Evolutionary conservation across 139 green algal genomes (phyloP).

Genomic region (Chlamydomonas sphaeroides): DNA sequence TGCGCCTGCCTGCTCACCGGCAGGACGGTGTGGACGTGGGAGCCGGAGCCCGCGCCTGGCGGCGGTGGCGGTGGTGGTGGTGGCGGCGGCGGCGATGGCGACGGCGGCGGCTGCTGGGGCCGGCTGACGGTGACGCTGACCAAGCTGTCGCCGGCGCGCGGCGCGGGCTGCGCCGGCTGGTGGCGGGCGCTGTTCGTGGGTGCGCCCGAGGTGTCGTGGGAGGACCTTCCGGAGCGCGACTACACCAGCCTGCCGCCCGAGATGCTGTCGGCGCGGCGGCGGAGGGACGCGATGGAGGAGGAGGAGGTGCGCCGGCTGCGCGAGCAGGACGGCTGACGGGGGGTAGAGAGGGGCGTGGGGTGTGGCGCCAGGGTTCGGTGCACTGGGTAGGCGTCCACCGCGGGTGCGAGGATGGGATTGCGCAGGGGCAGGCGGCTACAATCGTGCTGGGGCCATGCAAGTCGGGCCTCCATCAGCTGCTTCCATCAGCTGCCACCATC

Average conservation of each 20-base stretch:
- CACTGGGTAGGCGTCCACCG: too few species aligned
- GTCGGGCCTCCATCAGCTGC: too few species aligned
- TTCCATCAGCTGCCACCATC: too few species aligned
- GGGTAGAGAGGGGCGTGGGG: too few species aligned
- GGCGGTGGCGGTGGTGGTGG: background rate
- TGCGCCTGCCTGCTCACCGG: too few species aligned
- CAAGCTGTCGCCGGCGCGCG: slow-evolving; percentile 5
- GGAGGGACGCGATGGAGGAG: background rate
- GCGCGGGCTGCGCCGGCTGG: slow-evolving; percentile 13
- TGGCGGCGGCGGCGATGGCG: background rate
- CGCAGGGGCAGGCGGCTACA: too few species aligned
- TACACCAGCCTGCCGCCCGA: slow-evolving; percentile 26
- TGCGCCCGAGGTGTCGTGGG: slow-evolving; percentile 18
- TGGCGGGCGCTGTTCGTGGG: slow-evolving; percentile 6
- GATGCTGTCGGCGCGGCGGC: background rate
- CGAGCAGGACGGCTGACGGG: too few species aligned
- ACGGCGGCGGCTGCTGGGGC: background rate
- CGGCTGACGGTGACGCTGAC: background rate
- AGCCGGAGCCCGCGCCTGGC: background rate
- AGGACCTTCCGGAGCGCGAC: slow-evolving; percentile 10
- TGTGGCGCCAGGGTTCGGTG: too few species aligned
- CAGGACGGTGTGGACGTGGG: background rate
- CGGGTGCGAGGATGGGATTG: too few species aligned
- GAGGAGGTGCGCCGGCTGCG: background rate
- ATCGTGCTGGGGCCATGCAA: too few species aligned